Conservation (phyloP, 495 filamentous ascomycete species). For the Letharia lupina region DNA sequence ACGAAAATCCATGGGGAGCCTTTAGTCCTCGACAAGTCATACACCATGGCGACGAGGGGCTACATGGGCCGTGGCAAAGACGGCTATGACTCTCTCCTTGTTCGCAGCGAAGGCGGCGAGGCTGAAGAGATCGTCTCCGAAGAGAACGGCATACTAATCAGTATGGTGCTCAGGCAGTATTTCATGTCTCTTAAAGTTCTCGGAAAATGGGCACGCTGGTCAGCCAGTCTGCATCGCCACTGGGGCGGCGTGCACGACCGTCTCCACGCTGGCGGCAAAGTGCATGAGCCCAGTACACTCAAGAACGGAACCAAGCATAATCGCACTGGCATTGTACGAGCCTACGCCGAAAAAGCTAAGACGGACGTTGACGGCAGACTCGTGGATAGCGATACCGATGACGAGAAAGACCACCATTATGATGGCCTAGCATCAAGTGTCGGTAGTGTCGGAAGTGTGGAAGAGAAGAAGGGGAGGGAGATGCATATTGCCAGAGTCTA, state of each 20-base stretch:
- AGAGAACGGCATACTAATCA: constrained; percentile 78
- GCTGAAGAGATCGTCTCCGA: constrained; percentile 72
- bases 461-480: constrained; percentile 26
- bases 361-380: constrained; percentile 31
- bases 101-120: constrained; percentile 58
- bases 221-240: constrained; percentile 46
- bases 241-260: constrained; percentile 53
- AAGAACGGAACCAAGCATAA: constrained; percentile 20
- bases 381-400: constrained; percentile 28
- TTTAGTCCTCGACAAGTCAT: constrained; percentile 51
- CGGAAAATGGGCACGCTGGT: constrained; percentile 64
- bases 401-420: constrained; percentile 28
- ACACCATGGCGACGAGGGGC: constrained; percentile 65
- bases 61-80: constrained; percentile 87
- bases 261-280: constrained; percentile 38
- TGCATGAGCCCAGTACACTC: constrained; percentile 30
- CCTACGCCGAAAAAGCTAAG: neutral
- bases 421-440: constrained; percentile 11
- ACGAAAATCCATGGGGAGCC: constrained; percentile 51
- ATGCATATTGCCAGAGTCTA: constrained; percentile 49
- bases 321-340: constrained; percentile 2
- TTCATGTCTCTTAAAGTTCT: constrained; percentile 76
- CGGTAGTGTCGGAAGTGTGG: neutral
- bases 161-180: constrained; percentile 77
- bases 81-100: constrained; percentile 65